Conservation (phyloP, 306 rosid species). For the Cucurbita pepo region DNA sequence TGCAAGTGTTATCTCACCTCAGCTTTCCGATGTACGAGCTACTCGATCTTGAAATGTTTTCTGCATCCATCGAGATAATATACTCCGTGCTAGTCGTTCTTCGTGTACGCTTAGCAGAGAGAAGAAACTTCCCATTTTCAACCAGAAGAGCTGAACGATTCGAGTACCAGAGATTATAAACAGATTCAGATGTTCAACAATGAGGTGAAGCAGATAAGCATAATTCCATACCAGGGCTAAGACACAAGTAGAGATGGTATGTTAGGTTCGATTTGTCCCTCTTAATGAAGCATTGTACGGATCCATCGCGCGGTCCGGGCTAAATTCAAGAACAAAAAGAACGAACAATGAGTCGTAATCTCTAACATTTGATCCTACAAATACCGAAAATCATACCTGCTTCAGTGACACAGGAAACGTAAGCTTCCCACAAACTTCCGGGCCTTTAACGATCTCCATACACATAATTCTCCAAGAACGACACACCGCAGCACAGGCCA, state of each 20-base stretch:
- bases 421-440: conserved; percentile 67
- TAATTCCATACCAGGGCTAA: conserved; percentile 61
- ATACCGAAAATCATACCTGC: conserved; percentile 34
- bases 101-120: conserved; percentile 69
- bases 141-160: conserved; percentile 8
- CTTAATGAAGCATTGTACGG: conserved; percentile 81
- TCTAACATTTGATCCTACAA: background rate
- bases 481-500: conserved; percentile 76
- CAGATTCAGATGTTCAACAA: background rate
- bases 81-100: conserved; percentile 84
- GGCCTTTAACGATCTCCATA: conserved; percentile 59
- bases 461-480: conserved; percentile 91
- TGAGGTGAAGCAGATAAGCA: background rate
- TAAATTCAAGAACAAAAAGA: conserved; percentile 16
- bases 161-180: background rate
- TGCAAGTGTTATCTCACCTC: conserved; percentile 35
- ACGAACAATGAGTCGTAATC: background rate
- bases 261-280: conserved; percentile 84
- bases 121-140: conserved; percentile 91
- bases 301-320: conserved; percentile 78
- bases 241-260: conserved; percentile 85
- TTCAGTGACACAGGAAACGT: conserved; percentile 82
- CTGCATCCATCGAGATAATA: conserved; percentile 53
- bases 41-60: conserved; percentile 70
- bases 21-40: conserved; percentile 77